phyloP scores from a whole-genome alignment of 768 basidiomycete species.

The Phanerochaete carnosa region DNA sequence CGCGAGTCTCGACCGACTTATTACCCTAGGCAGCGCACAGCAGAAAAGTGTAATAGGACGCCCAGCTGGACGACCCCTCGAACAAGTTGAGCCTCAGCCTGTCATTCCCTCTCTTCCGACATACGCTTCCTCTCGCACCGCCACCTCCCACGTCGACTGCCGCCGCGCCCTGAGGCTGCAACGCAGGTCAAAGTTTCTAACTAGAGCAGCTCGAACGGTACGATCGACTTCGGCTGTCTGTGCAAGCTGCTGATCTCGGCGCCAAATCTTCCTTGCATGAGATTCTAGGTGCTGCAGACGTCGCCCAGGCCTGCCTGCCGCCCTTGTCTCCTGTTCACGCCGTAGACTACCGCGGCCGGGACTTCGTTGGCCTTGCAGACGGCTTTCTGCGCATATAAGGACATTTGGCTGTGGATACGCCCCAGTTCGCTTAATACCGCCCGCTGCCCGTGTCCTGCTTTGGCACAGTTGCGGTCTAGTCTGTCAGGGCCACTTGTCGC shows the following conservation, averaged over 20 bases:
- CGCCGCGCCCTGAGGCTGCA: no score
- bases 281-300: background rate
- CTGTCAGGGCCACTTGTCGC: no score
- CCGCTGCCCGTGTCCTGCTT: no score
- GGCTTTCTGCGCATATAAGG: background rate
- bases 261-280: background rate
- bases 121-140: no score
- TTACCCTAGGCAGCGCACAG: background rate
- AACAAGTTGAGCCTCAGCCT: no score
- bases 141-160: no score
- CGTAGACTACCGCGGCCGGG: background rate
- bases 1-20: background rate
- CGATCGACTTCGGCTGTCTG: no score
- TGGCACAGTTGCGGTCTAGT: no score
- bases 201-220: no score
- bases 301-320: background rate
- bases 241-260: background rate
- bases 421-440: background rate
- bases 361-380: background rate
- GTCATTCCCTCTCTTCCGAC: no score
- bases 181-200: no score
- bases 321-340: background rate
- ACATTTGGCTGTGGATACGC: background rate
- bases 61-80: background rate
- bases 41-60: background rate